A percentile compares a stretch with the other conserved stretches of the same genome.
Conservation (phyloP, 2,329 filamentous ascomycete species). For the Fusarium sp. region DNA sequence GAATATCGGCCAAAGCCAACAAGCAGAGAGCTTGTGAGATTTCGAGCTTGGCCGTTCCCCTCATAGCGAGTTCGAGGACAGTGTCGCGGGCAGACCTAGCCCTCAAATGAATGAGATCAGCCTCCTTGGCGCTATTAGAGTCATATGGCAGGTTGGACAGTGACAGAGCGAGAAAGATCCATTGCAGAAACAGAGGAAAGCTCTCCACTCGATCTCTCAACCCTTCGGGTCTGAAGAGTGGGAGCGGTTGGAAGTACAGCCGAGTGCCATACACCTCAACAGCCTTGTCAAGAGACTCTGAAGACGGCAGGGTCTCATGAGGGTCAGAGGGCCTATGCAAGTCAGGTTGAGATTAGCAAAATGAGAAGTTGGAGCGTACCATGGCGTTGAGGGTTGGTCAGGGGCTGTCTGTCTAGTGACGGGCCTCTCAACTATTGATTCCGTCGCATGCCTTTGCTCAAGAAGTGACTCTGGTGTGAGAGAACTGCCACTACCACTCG, state of each 20-base stretch:
- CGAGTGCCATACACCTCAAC: slow-evolving; percentile 29
- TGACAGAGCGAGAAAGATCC: slow-evolving; percentile 29
- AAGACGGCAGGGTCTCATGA: slow-evolving; percentile 2
- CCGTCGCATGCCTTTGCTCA: background rate
- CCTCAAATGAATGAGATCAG: slow-evolving; percentile 16
- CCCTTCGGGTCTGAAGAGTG: slow-evolving; percentile 25
- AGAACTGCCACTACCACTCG: slow-evolving; percentile 15
- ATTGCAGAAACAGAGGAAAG: slow-evolving; percentile 26
- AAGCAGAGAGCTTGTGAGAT: slow-evolving; percentile 27
- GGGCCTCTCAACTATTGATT: background rate
- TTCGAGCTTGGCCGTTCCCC: slow-evolving; percentile 24
- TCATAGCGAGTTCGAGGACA: slow-evolving; percentile 23
- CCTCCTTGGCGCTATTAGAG: slow-evolving; percentile 23
- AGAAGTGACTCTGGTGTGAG: slow-evolving; percentile 20
- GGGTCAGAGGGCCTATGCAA: background rate
- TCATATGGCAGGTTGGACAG: slow-evolving; percentile 20
- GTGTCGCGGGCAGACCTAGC: slow-evolving; percentile 23
- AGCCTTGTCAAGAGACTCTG: slow-evolving; percentile 16
- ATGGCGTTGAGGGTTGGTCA: background rate
- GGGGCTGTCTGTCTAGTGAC: slow-evolving; percentile 3
- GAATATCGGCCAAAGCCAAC: slow-evolving; percentile 11
- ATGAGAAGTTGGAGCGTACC: background rate
- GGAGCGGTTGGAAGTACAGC: slow-evolving; percentile 38
- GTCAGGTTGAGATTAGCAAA: background rate
- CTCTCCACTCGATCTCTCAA: slow-evolving; percentile 8